These are phyloP conservation scores for Phytophthora vignae DNA, from an alignment of 352 stramenopile species.

Conservation along the genomic window DNA sequence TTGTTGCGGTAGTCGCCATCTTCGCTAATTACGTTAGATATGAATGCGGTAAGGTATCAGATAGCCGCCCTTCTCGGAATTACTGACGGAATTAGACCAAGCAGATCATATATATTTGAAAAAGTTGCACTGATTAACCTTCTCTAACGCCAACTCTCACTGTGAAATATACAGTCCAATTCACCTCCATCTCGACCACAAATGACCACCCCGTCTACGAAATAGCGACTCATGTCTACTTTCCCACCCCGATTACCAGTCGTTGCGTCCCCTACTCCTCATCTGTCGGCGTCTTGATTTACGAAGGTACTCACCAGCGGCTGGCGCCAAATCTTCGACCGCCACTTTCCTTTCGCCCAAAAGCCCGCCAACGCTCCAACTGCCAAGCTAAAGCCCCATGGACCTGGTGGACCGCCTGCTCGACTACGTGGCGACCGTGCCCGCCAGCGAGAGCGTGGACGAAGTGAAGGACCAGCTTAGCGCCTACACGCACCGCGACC, in stretches of 20 bases:
- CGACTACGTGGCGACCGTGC: constrained; percentile 27
- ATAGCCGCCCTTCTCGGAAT: background rate
- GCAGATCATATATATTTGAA: too few relatives aligned
- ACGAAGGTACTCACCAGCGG: background rate
- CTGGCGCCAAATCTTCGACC: background rate
- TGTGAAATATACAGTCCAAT: too few relatives aligned
- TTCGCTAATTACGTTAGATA: background rate
- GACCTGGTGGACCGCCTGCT: constrained; percentile 23
- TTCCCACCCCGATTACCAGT: too few relatives aligned
- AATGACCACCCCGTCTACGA: too few relatives aligned
- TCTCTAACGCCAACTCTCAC: too few relatives aligned
- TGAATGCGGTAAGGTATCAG: background rate
- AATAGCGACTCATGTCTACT: too few relatives aligned
- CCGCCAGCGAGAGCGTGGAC: constrained; percentile 4
- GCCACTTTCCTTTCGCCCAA: background rate
- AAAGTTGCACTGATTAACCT: too few relatives aligned
- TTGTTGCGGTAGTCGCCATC: background rate
- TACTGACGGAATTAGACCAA: too few relatives aligned
- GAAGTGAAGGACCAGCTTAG: constrained; percentile 31
- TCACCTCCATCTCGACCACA: too few relatives aligned
- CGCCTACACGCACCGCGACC: constrained; percentile 19
- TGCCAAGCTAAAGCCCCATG: background rate
- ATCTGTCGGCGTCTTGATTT: background rate
- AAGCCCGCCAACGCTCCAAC: background rate
- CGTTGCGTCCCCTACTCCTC: background rate